Percentiles rank a stretch among this genome's conserved stretches.
These are phyloP conservation scores for Gastrolobium bilobum DNA, from an alignment of 306 rosid species.

Conservation along the genomic window DNA sequence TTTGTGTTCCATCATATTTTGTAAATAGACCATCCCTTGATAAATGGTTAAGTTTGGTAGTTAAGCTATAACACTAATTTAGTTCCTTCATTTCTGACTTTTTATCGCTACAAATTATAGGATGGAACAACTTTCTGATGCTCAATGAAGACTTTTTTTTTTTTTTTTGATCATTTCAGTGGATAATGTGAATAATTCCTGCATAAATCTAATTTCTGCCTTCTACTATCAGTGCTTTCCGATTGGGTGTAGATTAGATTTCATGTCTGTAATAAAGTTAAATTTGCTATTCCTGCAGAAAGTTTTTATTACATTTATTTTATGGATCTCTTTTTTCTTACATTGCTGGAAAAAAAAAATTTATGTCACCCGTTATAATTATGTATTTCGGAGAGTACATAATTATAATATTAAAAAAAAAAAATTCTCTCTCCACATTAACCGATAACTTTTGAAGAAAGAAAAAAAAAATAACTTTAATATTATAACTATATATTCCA, in stretches of 20 bases:
- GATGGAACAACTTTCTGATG: neutral
- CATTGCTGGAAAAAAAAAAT: too few relatives aligned
- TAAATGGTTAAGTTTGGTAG: constrained; percentile 42
- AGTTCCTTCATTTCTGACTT: constrained; percentile 32
- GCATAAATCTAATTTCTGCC: too few relatives aligned
- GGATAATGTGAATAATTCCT: neutral
- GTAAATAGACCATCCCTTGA: constrained; percentile 47
- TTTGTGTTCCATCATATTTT: constrained; percentile 31
- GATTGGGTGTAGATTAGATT: neutral
- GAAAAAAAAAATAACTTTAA: too few relatives aligned
- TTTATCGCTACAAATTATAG: constrained; percentile 18
- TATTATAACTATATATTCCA: too few relatives aligned
- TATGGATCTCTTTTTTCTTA: too few relatives aligned
- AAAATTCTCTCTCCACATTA: too few relatives aligned
- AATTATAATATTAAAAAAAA: too few relatives aligned
- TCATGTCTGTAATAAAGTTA: neutral
- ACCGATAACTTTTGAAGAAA: too few relatives aligned
- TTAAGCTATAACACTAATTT: constrained; percentile 36
- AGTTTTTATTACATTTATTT: neutral
- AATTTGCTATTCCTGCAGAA: neutral
- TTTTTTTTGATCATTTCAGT: neutral
- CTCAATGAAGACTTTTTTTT: neutral
- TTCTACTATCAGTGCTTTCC: neutral
- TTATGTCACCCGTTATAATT: too few relatives aligned
- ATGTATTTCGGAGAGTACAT: too few relatives aligned